phyloP scores from a whole-genome alignment of 2,329 filamentous ascomycete species.

The Pezizomycotina sp. region DNA sequence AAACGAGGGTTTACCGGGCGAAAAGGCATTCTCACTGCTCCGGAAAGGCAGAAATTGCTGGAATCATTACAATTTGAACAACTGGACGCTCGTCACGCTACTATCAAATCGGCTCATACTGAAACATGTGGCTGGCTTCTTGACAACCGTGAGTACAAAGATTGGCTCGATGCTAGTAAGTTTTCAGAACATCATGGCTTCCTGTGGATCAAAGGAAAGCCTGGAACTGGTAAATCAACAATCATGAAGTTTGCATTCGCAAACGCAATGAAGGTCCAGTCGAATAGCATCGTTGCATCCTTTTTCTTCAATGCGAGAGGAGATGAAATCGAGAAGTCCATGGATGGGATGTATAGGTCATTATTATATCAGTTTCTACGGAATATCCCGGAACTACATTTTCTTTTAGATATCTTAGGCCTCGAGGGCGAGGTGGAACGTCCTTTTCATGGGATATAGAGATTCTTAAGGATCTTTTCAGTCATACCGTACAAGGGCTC shows the following conservation, averaged over 20 bases:
- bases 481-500: constrained; percentile 9
- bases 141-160: constrained; percentile 26
- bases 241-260: constrained; percentile 29
- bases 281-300: constrained; percentile 19
- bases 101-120: constrained; percentile 29
- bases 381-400: constrained; percentile 8
- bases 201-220: constrained; percentile 36
- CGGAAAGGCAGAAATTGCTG: too few species aligned
- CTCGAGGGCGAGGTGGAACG: constrained; percentile 6
- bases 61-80: constrained; percentile 30
- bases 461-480: constrained; percentile 24
- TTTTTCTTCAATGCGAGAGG: constrained; percentile 26
- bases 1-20: too few species aligned
- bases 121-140: constrained; percentile 33
- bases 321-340: constrained; percentile 18
- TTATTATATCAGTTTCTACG: constrained; percentile 11
- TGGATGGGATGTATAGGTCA: constrained; percentile 16
- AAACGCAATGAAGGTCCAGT: constrained; percentile 10
- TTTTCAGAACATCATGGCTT: constrained; percentile 29
- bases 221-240: constrained; percentile 34
- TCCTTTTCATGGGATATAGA: constrained; percentile 15
- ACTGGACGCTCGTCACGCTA: constrained; percentile 29
- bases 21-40: too few species aligned
- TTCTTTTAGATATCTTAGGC: constrained; percentile 8
- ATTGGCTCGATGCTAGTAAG: constrained; percentile 29